Evolutionary conservation across 2,329 filamentous ascomycete genomes (phyloP).

Genomic region (Aspergillus sp.): DNA sequence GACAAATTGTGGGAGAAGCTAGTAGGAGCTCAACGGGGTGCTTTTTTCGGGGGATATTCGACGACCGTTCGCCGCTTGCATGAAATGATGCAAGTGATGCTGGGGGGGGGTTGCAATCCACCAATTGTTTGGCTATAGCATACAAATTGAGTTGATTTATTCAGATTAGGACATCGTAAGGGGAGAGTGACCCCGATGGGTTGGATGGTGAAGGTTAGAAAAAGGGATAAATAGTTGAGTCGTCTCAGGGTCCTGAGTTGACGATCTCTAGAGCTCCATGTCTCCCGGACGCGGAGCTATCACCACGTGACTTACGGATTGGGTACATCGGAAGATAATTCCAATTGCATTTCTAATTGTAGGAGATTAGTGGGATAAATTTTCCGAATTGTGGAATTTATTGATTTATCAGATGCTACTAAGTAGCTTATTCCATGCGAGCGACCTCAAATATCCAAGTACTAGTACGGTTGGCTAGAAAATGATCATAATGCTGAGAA

Average conservation of each 20-base stretch:
- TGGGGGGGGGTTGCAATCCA: no score
- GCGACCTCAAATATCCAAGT: no score
- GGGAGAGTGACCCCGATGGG: neutral
- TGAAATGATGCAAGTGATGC: neutral
- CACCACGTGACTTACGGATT: conserved; percentile 4
- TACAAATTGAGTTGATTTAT: neutral
- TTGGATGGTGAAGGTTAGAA: neutral
- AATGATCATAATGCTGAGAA: no score
- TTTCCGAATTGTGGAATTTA: no score
- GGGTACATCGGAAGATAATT: neutral
- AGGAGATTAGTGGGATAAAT: no score
- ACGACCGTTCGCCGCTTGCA: neutral
- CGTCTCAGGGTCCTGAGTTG: neutral
- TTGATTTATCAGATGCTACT: no score
- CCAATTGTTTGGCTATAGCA: neutral
- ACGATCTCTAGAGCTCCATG: conserved; percentile 2
- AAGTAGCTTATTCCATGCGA: no score
- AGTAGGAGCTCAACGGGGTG: neutral
- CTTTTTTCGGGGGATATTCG: neutral
- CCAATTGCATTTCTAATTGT: neutral
- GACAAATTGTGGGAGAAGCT: neutral
- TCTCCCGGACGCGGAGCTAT: neutral
- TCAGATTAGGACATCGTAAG: neutral
- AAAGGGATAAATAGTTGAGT: neutral
- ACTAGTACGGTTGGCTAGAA: no score